Evolutionary conservation across 257 asterid species (phyloP).

Genomic region (Handroanthus guayacan): DNA sequence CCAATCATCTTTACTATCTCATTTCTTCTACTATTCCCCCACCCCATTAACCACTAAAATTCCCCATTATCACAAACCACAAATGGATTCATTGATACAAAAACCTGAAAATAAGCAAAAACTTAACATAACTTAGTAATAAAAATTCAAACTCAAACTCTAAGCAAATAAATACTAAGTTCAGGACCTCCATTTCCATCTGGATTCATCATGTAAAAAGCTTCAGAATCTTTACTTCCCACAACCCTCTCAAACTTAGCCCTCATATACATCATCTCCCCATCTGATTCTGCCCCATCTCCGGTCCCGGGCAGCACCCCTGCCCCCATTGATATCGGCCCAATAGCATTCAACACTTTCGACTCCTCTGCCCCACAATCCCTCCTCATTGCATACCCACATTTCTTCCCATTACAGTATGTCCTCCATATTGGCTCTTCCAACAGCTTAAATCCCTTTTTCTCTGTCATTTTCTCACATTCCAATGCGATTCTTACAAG

Average conservation of each 20-base stretch:
- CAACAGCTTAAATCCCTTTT: conserved; percentile 52
- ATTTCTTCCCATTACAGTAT: conserved; percentile 84
- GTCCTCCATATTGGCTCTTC: conserved; percentile 88
- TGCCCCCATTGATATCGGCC: conserved; percentile 95
- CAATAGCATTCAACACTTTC: conserved; percentile 78
- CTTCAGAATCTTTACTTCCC: conserved; percentile 93
- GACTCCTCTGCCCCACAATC: conserved; percentile 87
- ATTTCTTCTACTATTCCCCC: neutral
- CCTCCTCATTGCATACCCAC: conserved; percentile 84
- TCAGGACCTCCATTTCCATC: conserved; percentile 96
- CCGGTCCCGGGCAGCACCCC: conserved; percentile 83
- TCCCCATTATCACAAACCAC: conserved; percentile 22
- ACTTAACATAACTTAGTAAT: neutral
- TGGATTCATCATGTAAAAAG: conserved; percentile 97
- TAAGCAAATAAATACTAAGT: conserved; percentile 85
- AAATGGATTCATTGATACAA: neutral
- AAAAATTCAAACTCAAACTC: conserved; percentile 49
- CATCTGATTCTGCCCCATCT: conserved; percentile 48
- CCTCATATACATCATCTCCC: conserved; percentile 93
- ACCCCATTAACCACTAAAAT: conserved; percentile 22
- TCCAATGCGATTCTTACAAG: conserved; percentile 80
- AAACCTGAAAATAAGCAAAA: neutral
- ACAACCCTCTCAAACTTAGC: conserved; percentile 94
- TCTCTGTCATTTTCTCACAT: conserved; percentile 66
- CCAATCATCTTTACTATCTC: conserved; percentile 34